These are phyloP conservation scores for Heritiera littoralis DNA, from an alignment of 345 rosid genomes.

Conservation along the genomic window DNA sequence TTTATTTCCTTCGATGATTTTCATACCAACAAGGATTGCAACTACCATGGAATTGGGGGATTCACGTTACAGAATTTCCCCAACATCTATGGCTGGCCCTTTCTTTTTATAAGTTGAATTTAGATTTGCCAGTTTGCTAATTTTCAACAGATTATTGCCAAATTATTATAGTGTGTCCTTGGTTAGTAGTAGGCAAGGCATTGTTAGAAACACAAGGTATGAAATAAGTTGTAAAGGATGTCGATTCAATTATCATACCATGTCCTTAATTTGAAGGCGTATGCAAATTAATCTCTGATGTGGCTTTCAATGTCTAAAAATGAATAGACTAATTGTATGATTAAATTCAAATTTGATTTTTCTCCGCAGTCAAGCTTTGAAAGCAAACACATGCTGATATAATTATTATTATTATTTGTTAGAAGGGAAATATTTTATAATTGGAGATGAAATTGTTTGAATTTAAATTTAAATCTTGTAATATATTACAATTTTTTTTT, in stretches of 20 bases:
- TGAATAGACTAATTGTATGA: neutral
- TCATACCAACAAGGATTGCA: slow-evolving; percentile 11
- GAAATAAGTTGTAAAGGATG: neutral
- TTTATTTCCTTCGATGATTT: neutral
- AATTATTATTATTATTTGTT: no score
- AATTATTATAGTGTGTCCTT: no score
- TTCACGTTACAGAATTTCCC: neutral
- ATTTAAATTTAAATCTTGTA: no score
- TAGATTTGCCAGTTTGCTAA: no score
- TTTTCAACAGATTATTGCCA: neutral
- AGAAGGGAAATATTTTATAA: no score
- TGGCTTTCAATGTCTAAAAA: neutral
- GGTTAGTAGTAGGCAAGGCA: no score
- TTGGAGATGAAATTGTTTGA: no score
- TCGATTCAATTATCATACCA: neutral
- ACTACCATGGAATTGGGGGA: slow-evolving; percentile 16
- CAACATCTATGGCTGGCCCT: neutral
- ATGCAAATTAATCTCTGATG: neutral
- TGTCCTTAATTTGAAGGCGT: neutral
- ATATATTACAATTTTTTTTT: no score
- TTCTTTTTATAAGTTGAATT: neutral
- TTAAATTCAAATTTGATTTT: neutral
- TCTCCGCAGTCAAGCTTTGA: no score
- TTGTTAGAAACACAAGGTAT: no score
- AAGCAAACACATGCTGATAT: no score